Conservation (phyloP, 2,329 filamentous ascomycete genomes). For the Claviceps arundinis region DNA sequence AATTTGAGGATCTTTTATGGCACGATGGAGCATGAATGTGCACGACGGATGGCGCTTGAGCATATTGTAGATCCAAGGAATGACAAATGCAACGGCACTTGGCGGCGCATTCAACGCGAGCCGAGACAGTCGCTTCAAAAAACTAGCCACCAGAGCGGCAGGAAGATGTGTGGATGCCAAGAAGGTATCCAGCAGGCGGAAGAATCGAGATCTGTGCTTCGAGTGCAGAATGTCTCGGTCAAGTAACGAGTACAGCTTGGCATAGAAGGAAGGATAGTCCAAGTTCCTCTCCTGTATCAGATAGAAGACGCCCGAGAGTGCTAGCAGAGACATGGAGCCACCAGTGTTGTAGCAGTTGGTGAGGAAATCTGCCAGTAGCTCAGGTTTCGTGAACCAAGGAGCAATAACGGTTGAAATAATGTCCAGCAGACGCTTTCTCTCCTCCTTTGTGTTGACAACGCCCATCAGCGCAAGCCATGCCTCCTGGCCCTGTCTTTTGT, state of each 20-base stretch:
- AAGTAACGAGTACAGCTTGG: slow-evolving; percentile 84
- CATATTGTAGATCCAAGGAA: slow-evolving; percentile 93
- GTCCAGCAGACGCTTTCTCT: slow-evolving; percentile 66
- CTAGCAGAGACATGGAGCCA: slow-evolving; percentile 74
- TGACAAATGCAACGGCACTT: slow-evolving; percentile 71
- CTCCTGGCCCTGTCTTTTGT: slow-evolving; percentile 71
- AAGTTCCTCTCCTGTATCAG: slow-evolving; percentile 87
- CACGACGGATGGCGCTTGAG: slow-evolving; percentile 80
- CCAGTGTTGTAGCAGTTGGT: slow-evolving; percentile 86
- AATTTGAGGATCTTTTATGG: slow-evolving; percentile 42
- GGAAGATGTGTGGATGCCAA: slow-evolving; percentile 85
- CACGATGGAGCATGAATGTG: slow-evolving; percentile 91
- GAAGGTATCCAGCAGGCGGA: slow-evolving; percentile 84
- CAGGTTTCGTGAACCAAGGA: slow-evolving; percentile 79
- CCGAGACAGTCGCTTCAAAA: slow-evolving; percentile 83
- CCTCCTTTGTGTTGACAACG: slow-evolving; percentile 51
- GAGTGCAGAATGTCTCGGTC: slow-evolving; percentile 81
- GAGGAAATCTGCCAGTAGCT: slow-evolving; percentile 88
- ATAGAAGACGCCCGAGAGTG: slow-evolving; percentile 87
- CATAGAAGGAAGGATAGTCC: slow-evolving; percentile 90
- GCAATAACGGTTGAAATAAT: slow-evolving; percentile 67
- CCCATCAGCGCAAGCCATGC: slow-evolving; percentile 74
- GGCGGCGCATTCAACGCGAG: slow-evolving; percentile 81
- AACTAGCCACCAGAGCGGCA: slow-evolving; percentile 80
- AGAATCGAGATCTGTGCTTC: slow-evolving; percentile 85